Evolutionary conservation across 345 rosid species (phyloP).

Genomic region (Populus ilicifolia): DNA sequence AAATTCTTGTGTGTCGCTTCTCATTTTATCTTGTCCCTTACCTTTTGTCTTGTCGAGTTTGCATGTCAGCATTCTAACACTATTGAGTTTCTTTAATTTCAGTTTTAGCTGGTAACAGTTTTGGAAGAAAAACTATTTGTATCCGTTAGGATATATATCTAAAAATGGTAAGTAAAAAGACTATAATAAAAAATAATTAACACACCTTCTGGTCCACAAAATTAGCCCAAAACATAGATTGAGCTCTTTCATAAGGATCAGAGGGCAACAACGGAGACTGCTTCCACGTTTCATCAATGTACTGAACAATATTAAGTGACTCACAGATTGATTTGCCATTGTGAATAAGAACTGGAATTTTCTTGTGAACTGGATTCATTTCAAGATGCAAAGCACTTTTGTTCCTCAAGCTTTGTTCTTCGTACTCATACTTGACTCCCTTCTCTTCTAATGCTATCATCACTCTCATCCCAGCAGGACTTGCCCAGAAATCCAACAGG

Average conservation of each 20-base stretch:
- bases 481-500: not conserved
- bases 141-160: no score
- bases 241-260: constrained; percentile 11
- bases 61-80: no score
- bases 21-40: no score
- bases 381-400: constrained; percentile 14
- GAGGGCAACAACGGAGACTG: constrained; percentile 12
- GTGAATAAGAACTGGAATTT: no score
- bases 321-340: constrained; percentile 7
- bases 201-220: constrained; percentile 3
- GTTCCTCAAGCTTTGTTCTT: constrained; percentile 14
- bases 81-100: no score
- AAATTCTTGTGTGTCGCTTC: no score
- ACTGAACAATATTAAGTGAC: constrained; percentile 10
- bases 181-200: no score
- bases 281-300: constrained; percentile 18
- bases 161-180: no score
- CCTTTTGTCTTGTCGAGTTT: no score
- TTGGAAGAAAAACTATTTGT: no score
- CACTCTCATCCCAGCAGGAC: constrained; percentile 12
- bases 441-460: constrained; percentile 18
- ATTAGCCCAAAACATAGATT: constrained; percentile 21
- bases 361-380: constrained; percentile 5
- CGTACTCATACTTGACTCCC: constrained; percentile 2
- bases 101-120: no score